Evolutionary conservation across 257 asterid species (phyloP).

Genomic region (Solanum sejunctum): DNA sequence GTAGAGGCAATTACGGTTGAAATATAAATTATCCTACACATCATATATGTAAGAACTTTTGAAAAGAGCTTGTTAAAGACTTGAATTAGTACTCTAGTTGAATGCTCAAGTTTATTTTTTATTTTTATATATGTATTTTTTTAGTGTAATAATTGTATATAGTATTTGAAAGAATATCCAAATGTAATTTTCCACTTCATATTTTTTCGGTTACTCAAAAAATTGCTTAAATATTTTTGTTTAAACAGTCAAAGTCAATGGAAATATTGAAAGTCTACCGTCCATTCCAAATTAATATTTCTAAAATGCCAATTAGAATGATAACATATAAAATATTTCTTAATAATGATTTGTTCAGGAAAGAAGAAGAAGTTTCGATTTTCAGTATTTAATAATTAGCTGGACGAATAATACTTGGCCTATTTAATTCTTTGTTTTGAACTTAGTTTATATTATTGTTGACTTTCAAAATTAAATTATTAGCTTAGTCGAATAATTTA

Average conservation of each 20-base stretch:
- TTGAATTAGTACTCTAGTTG: too few species aligned
- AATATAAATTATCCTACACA: not conserved
- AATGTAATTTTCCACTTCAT: too few species aligned
- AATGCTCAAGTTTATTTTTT: not conserved
- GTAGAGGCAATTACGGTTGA: too few species aligned
- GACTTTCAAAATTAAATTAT: not conserved
- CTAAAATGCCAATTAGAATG: not conserved
- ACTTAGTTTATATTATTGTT: not conserved
- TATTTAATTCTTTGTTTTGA: not conserved
- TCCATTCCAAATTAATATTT: not conserved
- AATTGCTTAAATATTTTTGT: too few species aligned
- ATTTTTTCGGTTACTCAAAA: too few species aligned
- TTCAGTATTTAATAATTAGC: not conserved
- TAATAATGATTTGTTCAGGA: not conserved
- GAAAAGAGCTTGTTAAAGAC: not conserved
- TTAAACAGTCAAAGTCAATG: not conserved
- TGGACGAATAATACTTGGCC: not conserved
- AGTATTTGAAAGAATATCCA: too few species aligned
- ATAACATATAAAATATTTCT: not conserved
- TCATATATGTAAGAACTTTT: too few species aligned
- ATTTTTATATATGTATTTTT: too few species aligned
- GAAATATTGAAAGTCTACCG: not conserved
- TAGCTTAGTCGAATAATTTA: not conserved
- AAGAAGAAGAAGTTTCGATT: not conserved
- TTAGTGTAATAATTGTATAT: too few species aligned